Conservation (phyloP, 345 rosid species). For the Syzygium aromaticum region DNA sequence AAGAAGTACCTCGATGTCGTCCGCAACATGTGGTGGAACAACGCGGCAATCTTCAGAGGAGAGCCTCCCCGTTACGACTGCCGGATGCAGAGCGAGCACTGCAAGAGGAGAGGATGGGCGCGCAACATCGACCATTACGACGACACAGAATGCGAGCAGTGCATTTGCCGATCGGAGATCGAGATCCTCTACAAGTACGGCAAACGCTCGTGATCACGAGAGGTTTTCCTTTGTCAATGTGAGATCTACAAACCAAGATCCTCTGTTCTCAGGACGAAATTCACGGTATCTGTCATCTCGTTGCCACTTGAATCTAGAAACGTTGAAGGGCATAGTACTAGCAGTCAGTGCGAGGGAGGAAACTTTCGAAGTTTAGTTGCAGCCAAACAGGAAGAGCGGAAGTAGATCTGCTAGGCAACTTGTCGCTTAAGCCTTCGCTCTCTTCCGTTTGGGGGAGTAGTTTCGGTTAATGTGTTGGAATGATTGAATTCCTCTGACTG, state of each 20-base stretch:
- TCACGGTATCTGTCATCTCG: too few relatives aligned
- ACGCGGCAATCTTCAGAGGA: fast-evolving
- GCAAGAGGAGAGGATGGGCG: neutral
- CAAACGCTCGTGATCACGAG: fast-evolving
- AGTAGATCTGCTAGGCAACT: neutral
- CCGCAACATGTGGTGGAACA: neutral
- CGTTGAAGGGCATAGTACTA: neutral
- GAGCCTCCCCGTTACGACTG: neutral
- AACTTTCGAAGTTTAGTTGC: neutral
- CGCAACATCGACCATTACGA: neutral
- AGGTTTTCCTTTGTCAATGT: neutral
- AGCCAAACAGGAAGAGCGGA: neutral
- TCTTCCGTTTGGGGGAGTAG: neutral
- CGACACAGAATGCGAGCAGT: fast-evolving
- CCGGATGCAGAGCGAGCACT: fast-evolving
- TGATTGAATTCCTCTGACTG: too few relatives aligned
- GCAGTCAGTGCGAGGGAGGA: neutral
- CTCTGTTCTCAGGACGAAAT: too few relatives aligned
- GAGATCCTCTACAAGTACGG: neutral
- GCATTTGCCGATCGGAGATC: neutral
- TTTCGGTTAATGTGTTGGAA: too few relatives aligned
- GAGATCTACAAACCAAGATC: neutral
- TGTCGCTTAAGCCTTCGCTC: neutral
- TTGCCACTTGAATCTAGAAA: neutral
- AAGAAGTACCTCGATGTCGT: neutral